phyloP scores from a whole-genome alignment of 139 green algal genomes.

The Chlamydomonas incerta region DNA sequence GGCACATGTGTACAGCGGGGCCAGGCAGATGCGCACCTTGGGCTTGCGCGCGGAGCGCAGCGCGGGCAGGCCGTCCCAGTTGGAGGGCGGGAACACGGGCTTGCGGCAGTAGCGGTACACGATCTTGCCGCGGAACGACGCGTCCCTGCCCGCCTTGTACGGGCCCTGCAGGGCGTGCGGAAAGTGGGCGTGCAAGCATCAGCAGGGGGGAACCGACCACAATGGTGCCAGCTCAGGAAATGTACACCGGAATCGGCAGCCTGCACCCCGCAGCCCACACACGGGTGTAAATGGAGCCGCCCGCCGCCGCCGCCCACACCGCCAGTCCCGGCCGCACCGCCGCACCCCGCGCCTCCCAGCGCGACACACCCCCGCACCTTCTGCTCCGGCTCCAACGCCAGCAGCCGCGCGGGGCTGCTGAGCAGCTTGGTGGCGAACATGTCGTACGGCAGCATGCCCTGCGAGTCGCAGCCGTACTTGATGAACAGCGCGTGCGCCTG shows the following conservation, averaged over 20 bases:
- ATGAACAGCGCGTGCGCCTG: conserved; percentile 67
- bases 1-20: no score
- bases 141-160: conserved; percentile 51
- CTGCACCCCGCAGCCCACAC: no score
- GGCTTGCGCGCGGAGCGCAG: conserved; percentile 74
- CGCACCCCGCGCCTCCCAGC: no score
- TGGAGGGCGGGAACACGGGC: conserved; percentile 73
- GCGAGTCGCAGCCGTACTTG: conserved; percentile 66
- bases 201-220: no score
- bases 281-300: no score
- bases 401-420: conserved; percentile 55
- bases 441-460: conserved; percentile 69
- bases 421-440: conserved; percentile 66
- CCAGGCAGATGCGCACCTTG: conserved; percentile 55
- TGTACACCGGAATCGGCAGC: no score
- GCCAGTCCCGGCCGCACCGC: no score
- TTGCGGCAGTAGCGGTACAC: conserved; percentile 79
- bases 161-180: conserved; percentile 44
- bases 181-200: no score
- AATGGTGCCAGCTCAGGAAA: no score
- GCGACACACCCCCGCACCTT: conserved; percentile 34
- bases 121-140: conserved; percentile 76
- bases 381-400: conserved; percentile 68
- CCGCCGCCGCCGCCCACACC: no score
- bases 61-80: conserved; percentile 70